Conservation (phyloP, 2,329 filamentous ascomycete genomes). For the Pochonia chlamydosporia region DNA sequence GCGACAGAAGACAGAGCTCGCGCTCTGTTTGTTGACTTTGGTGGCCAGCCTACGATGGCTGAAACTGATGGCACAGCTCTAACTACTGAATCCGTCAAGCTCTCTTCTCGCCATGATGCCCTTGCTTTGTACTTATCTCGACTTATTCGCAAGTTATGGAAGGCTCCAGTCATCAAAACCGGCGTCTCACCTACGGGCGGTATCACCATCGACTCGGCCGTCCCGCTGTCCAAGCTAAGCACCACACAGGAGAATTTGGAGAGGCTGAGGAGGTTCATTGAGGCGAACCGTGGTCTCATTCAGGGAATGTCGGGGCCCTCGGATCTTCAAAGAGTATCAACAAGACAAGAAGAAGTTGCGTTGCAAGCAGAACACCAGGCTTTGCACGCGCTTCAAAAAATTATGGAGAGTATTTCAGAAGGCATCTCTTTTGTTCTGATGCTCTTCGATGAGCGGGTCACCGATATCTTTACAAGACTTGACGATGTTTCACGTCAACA, state of each 20-base stretch:
- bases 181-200: slow-evolving; percentile 48
- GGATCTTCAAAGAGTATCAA: slow-evolving; percentile 69
- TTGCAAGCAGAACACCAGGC: slow-evolving; percentile 93
- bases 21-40: slow-evolving; percentile 85
- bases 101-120: slow-evolving; percentile 85
- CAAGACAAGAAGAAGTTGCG: slow-evolving; percentile 84
- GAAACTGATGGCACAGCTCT: slow-evolving; percentile 68
- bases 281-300: slow-evolving; percentile 83
- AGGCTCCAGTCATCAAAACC: slow-evolving; percentile 62
- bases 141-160: slow-evolving; percentile 87
- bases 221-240: slow-evolving; percentile 63
- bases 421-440: slow-evolving; percentile 95
- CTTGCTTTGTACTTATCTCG: slow-evolving; percentile 82
- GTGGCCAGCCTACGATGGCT: slow-evolving; percentile 78
- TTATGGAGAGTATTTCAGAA: slow-evolving; percentile 89
- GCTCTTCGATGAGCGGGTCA: slow-evolving; percentile 86
- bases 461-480: slow-evolving; percentile 77
- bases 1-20: slow-evolving; percentile 80
- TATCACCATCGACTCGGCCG: slow-evolving; percentile 59
- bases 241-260: slow-evolving; percentile 76
- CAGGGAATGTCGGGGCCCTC: slow-evolving; percentile 90
- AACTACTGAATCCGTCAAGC: slow-evolving; percentile 74
- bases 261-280: slow-evolving; percentile 73
- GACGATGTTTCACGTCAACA: slow-evolving; percentile 63
- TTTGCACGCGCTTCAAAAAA: slow-evolving; percentile 74